Percentiles rank a stretch among this genome's conserved stretches.
phyloP scores from a whole-genome alignment of 2,329 filamentous ascomycete species.

The Esteya vermicola region DNA sequence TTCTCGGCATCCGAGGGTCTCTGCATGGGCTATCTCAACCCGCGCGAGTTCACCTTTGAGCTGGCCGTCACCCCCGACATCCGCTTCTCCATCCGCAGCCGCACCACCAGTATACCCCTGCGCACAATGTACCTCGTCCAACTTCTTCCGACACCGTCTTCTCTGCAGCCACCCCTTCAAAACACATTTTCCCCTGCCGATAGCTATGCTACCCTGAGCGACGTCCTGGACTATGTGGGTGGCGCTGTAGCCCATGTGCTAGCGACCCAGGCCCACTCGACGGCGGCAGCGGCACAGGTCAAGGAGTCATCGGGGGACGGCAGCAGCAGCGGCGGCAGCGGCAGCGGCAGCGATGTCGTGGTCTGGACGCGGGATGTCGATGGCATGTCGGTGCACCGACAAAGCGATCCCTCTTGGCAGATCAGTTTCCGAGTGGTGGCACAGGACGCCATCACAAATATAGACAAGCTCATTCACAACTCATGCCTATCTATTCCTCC shows the following conservation, averaged over 20 bases:
- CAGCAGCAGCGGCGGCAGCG: slow-evolving; percentile 11
- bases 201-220: slow-evolving; percentile 27
- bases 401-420: slow-evolving; percentile 14
- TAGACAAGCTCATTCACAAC: slow-evolving; percentile 4
- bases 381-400: slow-evolving; percentile 7
- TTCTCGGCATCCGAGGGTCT: slow-evolving; percentile 30
- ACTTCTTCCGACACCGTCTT: slow-evolving; percentile 18
- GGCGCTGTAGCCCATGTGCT: slow-evolving; percentile 27
- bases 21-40: slow-evolving; percentile 26
- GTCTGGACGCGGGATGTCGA: slow-evolving; percentile 14
- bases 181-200: slow-evolving; percentile 26
- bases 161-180: slow-evolving; percentile 15
- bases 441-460: background rate
- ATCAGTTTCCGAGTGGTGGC: slow-evolving; percentile 18
- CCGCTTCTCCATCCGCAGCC: slow-evolving; percentile 27
- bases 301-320: too few relatives aligned
- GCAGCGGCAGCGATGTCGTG: slow-evolving; percentile 1
- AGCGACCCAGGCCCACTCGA: slow-evolving; percentile 17
- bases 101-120: slow-evolving; percentile 28
- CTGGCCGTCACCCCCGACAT: slow-evolving; percentile 29
- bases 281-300: slow-evolving; percentile 11
- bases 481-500: too few relatives aligned
- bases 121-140: slow-evolving; percentile 29
- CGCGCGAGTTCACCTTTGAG: slow-evolving; percentile 26
- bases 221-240: slow-evolving; percentile 31